Evolutionary conservation across 768 basidiomycete species (phyloP), one percentile per base, ranked within the genome.

Genomic region (Phallus indusiatus): DNA sequence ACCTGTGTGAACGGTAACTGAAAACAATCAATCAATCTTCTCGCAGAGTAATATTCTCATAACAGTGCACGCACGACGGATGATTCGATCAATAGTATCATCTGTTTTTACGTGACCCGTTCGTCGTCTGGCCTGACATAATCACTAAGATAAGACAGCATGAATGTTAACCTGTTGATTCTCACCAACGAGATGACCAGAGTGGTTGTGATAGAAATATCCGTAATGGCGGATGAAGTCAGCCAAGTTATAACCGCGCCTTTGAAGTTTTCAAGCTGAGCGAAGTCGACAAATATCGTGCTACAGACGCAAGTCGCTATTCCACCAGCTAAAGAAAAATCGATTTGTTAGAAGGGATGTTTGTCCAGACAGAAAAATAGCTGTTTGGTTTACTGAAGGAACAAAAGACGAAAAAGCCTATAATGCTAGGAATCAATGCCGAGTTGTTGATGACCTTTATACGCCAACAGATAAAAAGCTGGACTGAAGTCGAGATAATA

Each of bases 391-490:
- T 54, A 75, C 75, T 68, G n/a, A 74, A 61, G 1, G 73, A 70
- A 28, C 69, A 66, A 16, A 69, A 5, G 2, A 69, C 62, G 22
- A 75, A 67, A 2, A 72, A 22, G 12, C 42, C 48, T 10, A 76
- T 72, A 16, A 72, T n/a, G 1, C 56, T 33, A 8, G 72, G 65
- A 10, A 73, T 54, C 60, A 63, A 64, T 42, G 54, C 60, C 1
- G 65, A 67, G 37, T 67, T 67, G 20, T 69, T 74, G 53, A 76
- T 67, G 21, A 69, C 64, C 17, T 62, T 67, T 33, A 77, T 74
- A 8, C 76, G 64, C 75, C 75, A 75, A 0, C 73, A 74, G 36
- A 74, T 71, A 64, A 77, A 75, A 0, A 75, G 60, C 56, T 77
- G 76, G 1, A 75, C 70, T 0, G 75, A 73, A 0, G 73, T 75